Base-by-base conservation (phyloP, 257 asterid species). In the Scutellaria barbata region DNA sequence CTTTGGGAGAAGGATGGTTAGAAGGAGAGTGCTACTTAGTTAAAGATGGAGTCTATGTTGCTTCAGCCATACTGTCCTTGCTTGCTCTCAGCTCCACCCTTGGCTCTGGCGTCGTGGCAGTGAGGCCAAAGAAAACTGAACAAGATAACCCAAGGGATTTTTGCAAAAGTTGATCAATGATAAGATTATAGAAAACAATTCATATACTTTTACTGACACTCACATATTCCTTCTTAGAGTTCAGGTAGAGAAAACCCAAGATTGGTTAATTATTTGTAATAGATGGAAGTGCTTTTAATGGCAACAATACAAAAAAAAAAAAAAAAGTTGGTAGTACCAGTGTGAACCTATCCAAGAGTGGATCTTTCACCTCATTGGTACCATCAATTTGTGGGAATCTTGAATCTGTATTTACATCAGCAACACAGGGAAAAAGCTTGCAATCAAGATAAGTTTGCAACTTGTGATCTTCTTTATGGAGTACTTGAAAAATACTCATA, bases 11-110 rank as follows among this genome's bases (percentile, higher is more conserved):
- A 75, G 98, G 97, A 45, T 92, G 98, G 98, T 56, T 90, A 72
- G 88, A 88, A 74, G 92, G 95, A 20, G 89, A 90, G 51, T 92
- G 97, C 84, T 92, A 90, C 80, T 48, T 87, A 7, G 97, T 88
- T 10, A 90, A 76, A 77, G 87, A 87, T 69, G 98, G 96, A 37
- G 86, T 88, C 66, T 90, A 73, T 22, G 61, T 73, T 39, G 89
- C 85, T 35, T 87, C 96, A 2, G 90, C 87, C 52, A 9, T 81
- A 9, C 74, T 92, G 30, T 81, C 82, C 52, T 60, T 87, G 55
- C 33, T 82, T 59, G 81, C 93, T 22, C 14, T 87, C 11, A 76
- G 83, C 65, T 84, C 87, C 5, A 68, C 79, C 11, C 73, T 88
- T 10, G 83, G 78, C 83, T 84, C 90, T 1, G 77, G 77, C 13